phyloP scores from a whole-genome alignment of 805 yeast species.

The Scheffersomyces lignosus region DNA sequence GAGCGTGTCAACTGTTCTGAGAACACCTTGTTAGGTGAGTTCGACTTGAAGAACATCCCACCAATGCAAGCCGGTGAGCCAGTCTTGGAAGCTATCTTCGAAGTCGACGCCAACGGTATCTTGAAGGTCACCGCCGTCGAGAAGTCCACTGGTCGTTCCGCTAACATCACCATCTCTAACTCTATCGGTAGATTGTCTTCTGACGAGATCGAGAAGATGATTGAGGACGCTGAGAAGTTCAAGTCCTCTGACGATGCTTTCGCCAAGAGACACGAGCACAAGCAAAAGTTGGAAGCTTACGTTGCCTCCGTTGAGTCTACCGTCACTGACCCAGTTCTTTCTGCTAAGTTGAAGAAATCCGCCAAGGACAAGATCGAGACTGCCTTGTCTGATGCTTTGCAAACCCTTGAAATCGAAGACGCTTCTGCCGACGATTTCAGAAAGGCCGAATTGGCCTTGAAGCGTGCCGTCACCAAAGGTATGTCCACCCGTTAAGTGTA shows the following conservation, averaged over 20 bases:
- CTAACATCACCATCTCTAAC: conserved; percentile 51
- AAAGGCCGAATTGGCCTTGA: conserved; percentile 98
- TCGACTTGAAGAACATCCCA: conserved; percentile 51
- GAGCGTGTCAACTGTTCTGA: conserved; percentile 53
- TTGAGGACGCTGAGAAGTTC: conserved; percentile 57
- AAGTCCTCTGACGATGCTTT: conserved; percentile 98
- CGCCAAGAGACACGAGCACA: conserved; percentile 99
- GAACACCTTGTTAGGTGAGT: conserved; percentile 52
- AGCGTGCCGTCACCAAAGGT: conserved; percentile 99
- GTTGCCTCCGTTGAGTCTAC: conserved; percentile 87
- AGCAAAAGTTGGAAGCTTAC: conserved; percentile 98
- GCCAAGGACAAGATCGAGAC: conserved; percentile 96
- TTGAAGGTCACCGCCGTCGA: conserved; percentile 51
- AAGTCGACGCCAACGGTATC: conserved; percentile 53
- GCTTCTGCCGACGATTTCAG: conserved; percentile 95
- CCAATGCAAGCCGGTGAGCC: conserved; percentile 54
- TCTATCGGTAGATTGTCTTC: conserved; percentile 51
- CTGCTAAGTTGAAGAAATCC: conserved; percentile 96
- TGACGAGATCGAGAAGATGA: conserved; percentile 51
- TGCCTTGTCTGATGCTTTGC: conserved; percentile 97
- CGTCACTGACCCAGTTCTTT: conserved; percentile 96
- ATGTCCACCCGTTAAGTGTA: conserved; percentile 88
- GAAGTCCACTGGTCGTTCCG: conserved; percentile 51
- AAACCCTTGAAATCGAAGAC: conserved; percentile 96
- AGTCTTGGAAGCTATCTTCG: conserved; percentile 50